phyloP scores from a whole-genome alignment of 495 filamentous ascomycete genomes.

The Talaromyces ruber region DNA sequence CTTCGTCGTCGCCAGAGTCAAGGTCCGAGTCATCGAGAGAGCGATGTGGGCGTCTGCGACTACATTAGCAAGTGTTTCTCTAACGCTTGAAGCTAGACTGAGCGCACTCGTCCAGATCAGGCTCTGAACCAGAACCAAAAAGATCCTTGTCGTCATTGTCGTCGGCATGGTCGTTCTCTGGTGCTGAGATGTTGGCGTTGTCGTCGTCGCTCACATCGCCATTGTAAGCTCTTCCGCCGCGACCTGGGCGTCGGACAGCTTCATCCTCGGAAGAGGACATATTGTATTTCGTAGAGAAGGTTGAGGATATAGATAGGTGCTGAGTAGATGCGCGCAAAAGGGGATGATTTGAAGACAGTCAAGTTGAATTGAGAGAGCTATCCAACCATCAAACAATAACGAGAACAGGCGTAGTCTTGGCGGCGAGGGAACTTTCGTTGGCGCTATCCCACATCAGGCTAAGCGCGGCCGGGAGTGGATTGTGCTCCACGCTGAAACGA shows the following conservation, averaged over 20 bases:
- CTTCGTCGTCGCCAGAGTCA: slow-evolving; percentile 71
- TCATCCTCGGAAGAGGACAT: slow-evolving; percentile 40
- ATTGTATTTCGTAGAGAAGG: background rate
- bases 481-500: slow-evolving; percentile 7
- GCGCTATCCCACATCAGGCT: background rate
- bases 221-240: slow-evolving; percentile 15
- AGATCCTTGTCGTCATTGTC: slow-evolving; percentile 49
- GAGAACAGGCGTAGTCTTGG: background rate
- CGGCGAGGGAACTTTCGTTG: background rate
- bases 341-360: background rate
- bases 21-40: slow-evolving; percentile 65
- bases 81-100: slow-evolving; percentile 27
- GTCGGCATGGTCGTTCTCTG: background rate
- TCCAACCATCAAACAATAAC: background rate
- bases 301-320: no score
- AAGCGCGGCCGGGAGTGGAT: background rate
- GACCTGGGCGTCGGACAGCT: slow-evolving; percentile 30
- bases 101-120: slow-evolving; percentile 25
- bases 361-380: background rate
- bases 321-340: background rate
- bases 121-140: slow-evolving; percentile 50
- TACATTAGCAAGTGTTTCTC: slow-evolving; percentile 30
- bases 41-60: slow-evolving; percentile 38
- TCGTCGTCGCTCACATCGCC: slow-evolving; percentile 39
- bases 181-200: slow-evolving; percentile 15